Base-by-base conservation (phyloP, 1,284 basidiomycete genomes). In the Microbotryomycetes sp. region DNA sequence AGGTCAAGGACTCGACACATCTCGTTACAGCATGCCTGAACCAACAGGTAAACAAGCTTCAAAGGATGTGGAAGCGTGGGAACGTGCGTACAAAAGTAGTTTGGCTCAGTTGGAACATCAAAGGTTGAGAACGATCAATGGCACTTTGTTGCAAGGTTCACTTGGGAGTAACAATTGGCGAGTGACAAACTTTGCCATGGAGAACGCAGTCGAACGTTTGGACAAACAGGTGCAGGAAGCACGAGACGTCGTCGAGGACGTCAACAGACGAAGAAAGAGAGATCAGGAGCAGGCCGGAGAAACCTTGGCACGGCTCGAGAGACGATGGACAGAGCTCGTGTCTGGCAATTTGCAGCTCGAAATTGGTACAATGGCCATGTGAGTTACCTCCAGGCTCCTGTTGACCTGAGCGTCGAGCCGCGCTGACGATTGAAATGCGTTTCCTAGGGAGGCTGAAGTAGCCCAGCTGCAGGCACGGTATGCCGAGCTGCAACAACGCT, bases 121-220 rank as follows among this genome's bases (percentile, higher is more conserved):
- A 77, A 82, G 84, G 36, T 80, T 90, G 69, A 81, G 93, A 87
- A 84, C 89, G 69, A 86, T 86, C 47, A 97, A 97, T 78, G 78
- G 93, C 47, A 83, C 86, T 7, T 79, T 98, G 23, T 77, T 97
- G 47, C n/a, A 23, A 3, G 86, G 90, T 74, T 85, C 84, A 49
- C 93, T 94, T 74, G 96, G 91, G 1, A 79, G 87, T 14, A 96
- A 97, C 78, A 86, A 87, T 12, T 96, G 90, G 88, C 83, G 87
- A 66, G 85, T 94, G 75, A 85, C 89, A 74, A 94, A 96, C 76
- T 92, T 91, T 74, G 80, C 88, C 31, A 78, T 92, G 26, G 90
- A 94, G 74, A 81, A 85, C 32, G 84, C 86, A 47, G 84, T 86
- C 7, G 86, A 86, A 68, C 83, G 86, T 66, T 78, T 86, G 6